Evolutionary conservation across 208 protist species (phyloP), one percentile per base, ranked within the genome.

Genomic region (Kentomonas sorsogonicus): DNA sequence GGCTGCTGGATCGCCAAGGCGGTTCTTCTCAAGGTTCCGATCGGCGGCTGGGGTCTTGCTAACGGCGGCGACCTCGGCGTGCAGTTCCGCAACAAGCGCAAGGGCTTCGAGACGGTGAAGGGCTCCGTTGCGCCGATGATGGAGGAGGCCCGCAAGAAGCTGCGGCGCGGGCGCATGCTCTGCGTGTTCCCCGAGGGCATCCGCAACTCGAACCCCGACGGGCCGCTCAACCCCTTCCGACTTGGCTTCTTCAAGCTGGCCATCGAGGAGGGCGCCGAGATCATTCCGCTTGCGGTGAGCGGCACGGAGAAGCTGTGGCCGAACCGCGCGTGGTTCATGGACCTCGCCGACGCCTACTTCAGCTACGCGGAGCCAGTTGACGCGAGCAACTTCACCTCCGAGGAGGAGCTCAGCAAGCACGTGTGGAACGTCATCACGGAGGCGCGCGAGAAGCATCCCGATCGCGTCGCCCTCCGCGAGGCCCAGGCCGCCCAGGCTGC

Each of bases 181-280:
- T 82, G 78, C 55, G 66, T 95, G 3, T 95, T 91, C 53, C 89
- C 89, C 5, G 89, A 95, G 53, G 89, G 89, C 9, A 64, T 79
- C 27, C 82, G 89, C 40, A 93, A 71, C 71, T 60, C 54, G 45
- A 66, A 80, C 43, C 77, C 84, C n/a, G 77, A 84, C 9, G 83
- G 83, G 22, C 59, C 57, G 2, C 64, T 95, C 1, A 66, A 76
- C 23, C 78, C 83, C 0, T 95, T 91, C 55, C 80, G 83, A 29
- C 74, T 83, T 11, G 89, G 89, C 34, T 92, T 92, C 73, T 95
- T 93, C 57, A 65, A 47, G 26, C 69, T 92, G 1, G 85, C 85
- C 9, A 41, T 89, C 5, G 79, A 95, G 31, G 83, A 92, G 64
- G 75, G 58, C 7, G 89, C 80, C 30, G 69, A 69, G 16, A 90